Evolutionary conservation across 2,329 filamentous ascomycete species (phyloP), one percentile per base, ranked within the genome.

Genomic region (Alternaria sp.): DNA sequence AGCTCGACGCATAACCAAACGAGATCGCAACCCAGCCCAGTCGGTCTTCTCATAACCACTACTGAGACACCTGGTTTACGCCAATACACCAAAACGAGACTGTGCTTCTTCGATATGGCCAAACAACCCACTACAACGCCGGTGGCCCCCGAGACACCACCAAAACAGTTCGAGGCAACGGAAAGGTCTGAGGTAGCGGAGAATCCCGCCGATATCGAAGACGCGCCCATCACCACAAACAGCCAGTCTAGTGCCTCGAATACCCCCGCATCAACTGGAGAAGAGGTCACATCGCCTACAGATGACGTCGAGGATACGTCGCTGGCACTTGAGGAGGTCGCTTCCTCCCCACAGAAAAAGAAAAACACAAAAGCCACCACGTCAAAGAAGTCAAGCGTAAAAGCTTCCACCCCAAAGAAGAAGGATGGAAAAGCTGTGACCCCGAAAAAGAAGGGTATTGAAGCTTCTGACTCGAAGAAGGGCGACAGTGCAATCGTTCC

Each of bases 151-250:
- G n/a, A 51, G 9, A 12, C 20, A 9, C 6, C 49, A 8, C 6
- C 34, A 25, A 67, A 68, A 45, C 63, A 57, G 25, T 53, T 54
- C 16, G 65, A 63, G 48, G 25, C 50, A 9, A 30, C 7, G 43
- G 27, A 67, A 38, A 65, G 55, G n/a, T 50, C 58, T 18, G 65
- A 65, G 48, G 25, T 45, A 7, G 25, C 10, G 34, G 25, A 55
- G 14, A 4, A 16, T 7, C 18, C 20, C 12, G 27, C 27, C n/a
- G 45, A 57, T 7, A 41, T 38, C 4, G 48, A 57, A 16, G 25
- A 28, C 7, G 18, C 34, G 4, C 22, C 34, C 28, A 6, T 27
- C 9, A 18, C 10, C 9, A 9, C 30, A 22, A 50, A 32, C 10
- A n/a, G n/a, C 22, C 27, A 10, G 27, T 11, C 22, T 11, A 38